Percentiles rank a stretch among this genome's conserved stretches.
phyloP scores from a whole-genome alignment of 23 red algal species.

The Cyanidioschyzon merolae region DNA sequence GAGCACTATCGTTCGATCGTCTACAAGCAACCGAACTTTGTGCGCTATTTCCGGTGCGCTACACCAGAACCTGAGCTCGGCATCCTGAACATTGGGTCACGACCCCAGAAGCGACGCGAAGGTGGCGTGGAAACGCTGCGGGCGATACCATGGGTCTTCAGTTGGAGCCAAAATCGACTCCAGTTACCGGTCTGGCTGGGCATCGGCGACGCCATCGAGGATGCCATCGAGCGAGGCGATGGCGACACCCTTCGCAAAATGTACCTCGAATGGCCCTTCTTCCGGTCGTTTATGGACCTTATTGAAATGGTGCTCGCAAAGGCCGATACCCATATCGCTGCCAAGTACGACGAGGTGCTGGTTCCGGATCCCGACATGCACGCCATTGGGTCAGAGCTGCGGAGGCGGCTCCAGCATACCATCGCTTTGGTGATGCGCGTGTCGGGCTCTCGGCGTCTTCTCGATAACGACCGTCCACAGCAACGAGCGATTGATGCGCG shows the following conservation, averaged over 20 bases:
- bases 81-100: slow-evolving; percentile 88
- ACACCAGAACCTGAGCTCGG: slow-evolving; percentile 97
- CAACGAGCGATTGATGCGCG: slow-evolving; percentile 78
- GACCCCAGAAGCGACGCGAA: slow-evolving; percentile 92
- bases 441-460: slow-evolving; percentile 59
- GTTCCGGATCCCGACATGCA: slow-evolving; percentile 53
- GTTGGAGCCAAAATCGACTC: slow-evolving; percentile 90
- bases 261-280: slow-evolving; percentile 95
- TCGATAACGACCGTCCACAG: slow-evolving; percentile 88
- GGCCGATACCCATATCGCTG: slow-evolving; percentile 81
- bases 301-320: slow-evolving; percentile 97
- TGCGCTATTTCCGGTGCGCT: slow-evolving; percentile 84
- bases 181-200: slow-evolving; percentile 97
- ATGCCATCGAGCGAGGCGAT: slow-evolving; percentile 31
- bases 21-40: slow-evolving; percentile 66
- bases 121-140: slow-evolving; percentile 97
- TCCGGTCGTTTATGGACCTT: slow-evolving; percentile 88
- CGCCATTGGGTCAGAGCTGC: slow-evolving; percentile 54
- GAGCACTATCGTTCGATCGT: slow-evolving; percentile 89
- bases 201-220: slow-evolving; percentile 56
- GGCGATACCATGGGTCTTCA: slow-evolving; percentile 99
- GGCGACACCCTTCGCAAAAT: slow-evolving; percentile 30
- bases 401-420: slow-evolving; percentile 55
- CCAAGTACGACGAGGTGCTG: slow-evolving; percentile 74
- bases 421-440: slow-evolving; percentile 60